These are phyloP conservation scores for Aspergillus vadensis DNA, from an alignment of 2,329 filamentous ascomycete genomes.

Conservation along the genomic window DNA sequence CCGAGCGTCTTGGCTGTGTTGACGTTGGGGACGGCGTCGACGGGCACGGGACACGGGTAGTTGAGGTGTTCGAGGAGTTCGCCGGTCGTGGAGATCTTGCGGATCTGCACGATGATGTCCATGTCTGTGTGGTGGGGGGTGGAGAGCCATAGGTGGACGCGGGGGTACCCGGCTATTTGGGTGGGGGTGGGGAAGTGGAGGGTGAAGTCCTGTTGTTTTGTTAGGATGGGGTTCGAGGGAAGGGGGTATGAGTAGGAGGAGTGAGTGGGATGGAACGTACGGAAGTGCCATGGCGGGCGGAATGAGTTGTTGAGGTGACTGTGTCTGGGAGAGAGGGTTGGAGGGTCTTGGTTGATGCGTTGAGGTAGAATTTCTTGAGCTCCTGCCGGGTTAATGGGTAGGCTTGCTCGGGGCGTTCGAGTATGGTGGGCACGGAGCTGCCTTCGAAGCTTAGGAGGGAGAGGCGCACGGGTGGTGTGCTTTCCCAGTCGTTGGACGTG, in stretches of 20 bases:
- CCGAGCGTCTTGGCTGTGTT: constrained; percentile 25
- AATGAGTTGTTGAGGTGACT: neutral
- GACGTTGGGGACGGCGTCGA: constrained; percentile 16
- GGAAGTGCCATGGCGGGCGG: neutral
- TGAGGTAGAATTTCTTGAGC: constrained; percentile 3
- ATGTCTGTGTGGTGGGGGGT: constrained; percentile 3
- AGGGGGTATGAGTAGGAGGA: too few species aligned
- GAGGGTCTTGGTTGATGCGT: neutral
- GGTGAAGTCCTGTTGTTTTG: constrained; percentile 12
- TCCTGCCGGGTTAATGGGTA: neutral
- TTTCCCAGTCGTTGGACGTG: constrained; percentile 11
- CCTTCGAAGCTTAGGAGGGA: constrained; percentile 4
- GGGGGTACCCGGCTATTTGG: neutral
- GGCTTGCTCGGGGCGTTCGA: neutral
- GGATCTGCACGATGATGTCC: constrained; percentile 26
- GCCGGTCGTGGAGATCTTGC: constrained; percentile 20
- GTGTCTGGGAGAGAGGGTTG: neutral
- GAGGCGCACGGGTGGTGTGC: constrained; percentile 11
- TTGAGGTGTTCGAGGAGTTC: constrained; percentile 22
- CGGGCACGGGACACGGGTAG: constrained; percentile 15
- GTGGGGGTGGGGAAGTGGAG: constrained; percentile 15
- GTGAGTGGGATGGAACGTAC: neutral
- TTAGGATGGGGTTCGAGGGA: neutral
- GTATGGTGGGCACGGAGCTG: neutral
- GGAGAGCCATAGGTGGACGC: constrained; percentile 6